Conservation (phyloP, 2,329 filamentous ascomycete genomes). For the Monilinia vaccinii-corymbosi region DNA sequence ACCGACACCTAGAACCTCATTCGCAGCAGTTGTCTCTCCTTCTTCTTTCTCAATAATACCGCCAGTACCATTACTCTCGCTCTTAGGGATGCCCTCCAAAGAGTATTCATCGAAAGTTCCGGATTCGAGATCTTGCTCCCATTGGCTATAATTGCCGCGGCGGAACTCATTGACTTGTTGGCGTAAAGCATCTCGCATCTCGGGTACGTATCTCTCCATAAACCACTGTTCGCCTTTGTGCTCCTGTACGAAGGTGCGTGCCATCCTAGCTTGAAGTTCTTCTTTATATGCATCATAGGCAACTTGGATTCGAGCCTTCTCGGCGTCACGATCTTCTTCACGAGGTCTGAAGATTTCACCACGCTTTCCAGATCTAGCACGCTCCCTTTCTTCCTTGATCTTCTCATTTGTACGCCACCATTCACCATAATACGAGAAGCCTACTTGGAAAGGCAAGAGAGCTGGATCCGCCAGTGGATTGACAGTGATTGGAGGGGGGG, state of each 20-base stretch:
- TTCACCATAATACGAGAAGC: conserved; percentile 78
- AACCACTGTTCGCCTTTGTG: conserved; percentile 99
- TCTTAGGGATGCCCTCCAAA: conserved; percentile 87
- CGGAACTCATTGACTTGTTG: conserved; percentile 72
- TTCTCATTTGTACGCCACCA: conserved; percentile 80
- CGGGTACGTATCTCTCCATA: conserved; percentile 83
- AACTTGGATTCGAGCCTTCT: conserved; percentile 67
- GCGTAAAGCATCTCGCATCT: conserved; percentile 67
- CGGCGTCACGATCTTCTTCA: conserved; percentile 70
- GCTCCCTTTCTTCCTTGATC: conserved; percentile 74
- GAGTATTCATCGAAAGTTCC: conserved; percentile 92
- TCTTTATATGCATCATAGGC: conserved; percentile 61
- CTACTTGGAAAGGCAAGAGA: conserved; percentile 68
- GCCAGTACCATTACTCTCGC: conserved; percentile 78
- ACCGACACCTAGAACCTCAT: conserved; percentile 86
- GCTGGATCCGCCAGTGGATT: conserved; percentile 68
- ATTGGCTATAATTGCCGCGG: conserved; percentile 69
- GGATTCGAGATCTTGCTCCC: conserved; percentile 77
- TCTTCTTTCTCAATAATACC: conserved; percentile 89
- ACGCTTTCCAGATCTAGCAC: conserved; percentile 57
- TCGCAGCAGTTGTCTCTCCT: conserved; percentile 82
- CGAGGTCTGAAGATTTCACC: conserved; percentile 54
- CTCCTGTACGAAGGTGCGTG: conserved; percentile 77
- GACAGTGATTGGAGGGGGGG: conserved; percentile 38
- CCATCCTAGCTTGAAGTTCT: conserved; percentile 67